Conservation (phyloP, 345 rosid species). For the Streptanthus diversifolius region DNA sequence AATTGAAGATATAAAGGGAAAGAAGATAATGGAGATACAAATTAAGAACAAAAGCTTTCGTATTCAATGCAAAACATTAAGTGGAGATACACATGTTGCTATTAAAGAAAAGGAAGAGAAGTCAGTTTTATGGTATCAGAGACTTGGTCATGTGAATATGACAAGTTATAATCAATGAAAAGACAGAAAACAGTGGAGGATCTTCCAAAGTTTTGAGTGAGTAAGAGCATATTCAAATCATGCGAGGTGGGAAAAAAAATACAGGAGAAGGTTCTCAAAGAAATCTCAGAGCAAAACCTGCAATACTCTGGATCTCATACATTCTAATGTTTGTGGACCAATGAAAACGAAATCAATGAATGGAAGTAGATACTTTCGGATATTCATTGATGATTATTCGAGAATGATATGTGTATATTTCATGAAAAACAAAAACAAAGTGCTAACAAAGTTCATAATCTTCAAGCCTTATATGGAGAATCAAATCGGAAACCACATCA, state of each 20-base stretch:
- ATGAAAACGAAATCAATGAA: background rate
- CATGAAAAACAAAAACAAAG: background rate
- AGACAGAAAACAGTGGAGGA: no score
- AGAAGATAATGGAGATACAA: background rate
- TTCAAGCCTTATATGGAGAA: background rate
- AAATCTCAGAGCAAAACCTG: background rate
- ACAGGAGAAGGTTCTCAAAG: conserved; percentile 7
- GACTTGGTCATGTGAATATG: background rate
- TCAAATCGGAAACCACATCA: background rate
- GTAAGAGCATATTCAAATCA: background rate
- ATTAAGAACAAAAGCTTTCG: background rate
- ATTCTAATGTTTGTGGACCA: background rate
- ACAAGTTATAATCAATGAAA: background rate
- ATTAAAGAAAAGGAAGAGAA: background rate
- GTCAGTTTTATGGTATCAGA: background rate
- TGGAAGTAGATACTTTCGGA: background rate
- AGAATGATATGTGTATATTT: background rate
- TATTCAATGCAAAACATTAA: background rate
- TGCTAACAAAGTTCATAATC: background rate
- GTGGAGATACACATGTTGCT: background rate
- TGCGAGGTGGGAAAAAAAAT: background rate
- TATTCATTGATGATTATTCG: background rate
- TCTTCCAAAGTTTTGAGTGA: no score
- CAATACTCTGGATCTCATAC: background rate
- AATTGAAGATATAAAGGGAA: background rate